A percentile compares a stretch with the other conserved stretches of the same genome.
These are phyloP conservation scores for Phytopythium boreale DNA, from an alignment of 352 stramenopile genomes.

Conservation along the genomic window DNA sequence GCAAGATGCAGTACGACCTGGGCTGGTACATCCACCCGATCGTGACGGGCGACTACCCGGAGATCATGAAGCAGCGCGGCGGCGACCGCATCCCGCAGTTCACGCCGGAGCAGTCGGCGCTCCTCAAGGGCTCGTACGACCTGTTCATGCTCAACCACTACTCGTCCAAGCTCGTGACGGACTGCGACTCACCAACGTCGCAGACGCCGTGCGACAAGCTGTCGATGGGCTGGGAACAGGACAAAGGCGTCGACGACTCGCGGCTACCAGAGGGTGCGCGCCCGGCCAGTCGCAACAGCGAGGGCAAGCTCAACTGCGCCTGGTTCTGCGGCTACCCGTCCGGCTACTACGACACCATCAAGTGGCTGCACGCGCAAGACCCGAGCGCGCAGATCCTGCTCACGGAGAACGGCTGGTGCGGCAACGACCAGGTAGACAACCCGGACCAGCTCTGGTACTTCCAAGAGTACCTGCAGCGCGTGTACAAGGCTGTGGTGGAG, in stretches of 20 bases:
- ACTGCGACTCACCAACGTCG: slow-evolving; percentile 31
- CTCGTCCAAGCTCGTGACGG: slow-evolving; percentile 27
- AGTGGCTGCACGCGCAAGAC: slow-evolving; percentile 36
- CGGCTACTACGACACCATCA: slow-evolving; percentile 32
- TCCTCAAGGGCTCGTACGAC: slow-evolving; percentile 73
- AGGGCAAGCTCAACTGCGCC: slow-evolving; percentile 21
- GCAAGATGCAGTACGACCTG: slow-evolving; percentile 79
- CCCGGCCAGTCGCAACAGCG: slow-evolving; percentile 22
- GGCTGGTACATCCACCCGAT: slow-evolving; percentile 90
- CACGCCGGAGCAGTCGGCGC: slow-evolving; percentile 50
- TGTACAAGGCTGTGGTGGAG: slow-evolving; percentile 36
- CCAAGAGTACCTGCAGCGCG: slow-evolving; percentile 28
- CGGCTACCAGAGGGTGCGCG: slow-evolving; percentile 45
- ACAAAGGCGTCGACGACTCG: slow-evolving; percentile 26
- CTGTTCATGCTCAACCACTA: slow-evolving; percentile 95
- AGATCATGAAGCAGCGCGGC: slow-evolving; percentile 70
- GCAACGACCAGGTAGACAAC: slow-evolving; percentile 34
- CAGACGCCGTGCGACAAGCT: slow-evolving; percentile 17
- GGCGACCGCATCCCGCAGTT: slow-evolving; percentile 81
- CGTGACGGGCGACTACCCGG: slow-evolving; percentile 83
- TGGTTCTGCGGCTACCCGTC: slow-evolving; percentile 29
- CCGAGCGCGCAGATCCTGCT: slow-evolving; percentile 20
- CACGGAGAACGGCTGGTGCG: no score
- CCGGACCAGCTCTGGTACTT: slow-evolving; percentile 42
- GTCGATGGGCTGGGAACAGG: slow-evolving; percentile 20